A percentile compares a stretch with the other conserved stretches of the same genome.
Evolutionary conservation across 2,329 filamentous ascomycete genomes (phyloP).

Genomic region (Beauveria brongniartii): DNA sequence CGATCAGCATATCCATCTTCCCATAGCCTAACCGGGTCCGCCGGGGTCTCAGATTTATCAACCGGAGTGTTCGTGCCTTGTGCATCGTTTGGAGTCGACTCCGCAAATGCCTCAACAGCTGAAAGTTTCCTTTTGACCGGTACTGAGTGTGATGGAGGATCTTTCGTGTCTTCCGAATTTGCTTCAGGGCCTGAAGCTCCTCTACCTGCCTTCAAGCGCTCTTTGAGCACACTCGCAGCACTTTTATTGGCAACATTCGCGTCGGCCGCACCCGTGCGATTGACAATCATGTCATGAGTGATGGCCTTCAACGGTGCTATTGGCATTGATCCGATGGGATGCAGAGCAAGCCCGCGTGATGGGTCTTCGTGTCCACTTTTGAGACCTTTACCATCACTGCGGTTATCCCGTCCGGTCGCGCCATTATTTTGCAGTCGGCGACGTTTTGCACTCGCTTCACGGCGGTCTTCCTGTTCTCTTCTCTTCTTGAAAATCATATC

Average conservation of each 20-base stretch:
- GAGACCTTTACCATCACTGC: conserved; percentile 15
- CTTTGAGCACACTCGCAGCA: conserved; percentile 81
- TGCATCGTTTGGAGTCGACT: conserved; percentile 51
- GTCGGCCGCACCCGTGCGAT: conserved; percentile 56
- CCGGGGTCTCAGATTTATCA: conserved; percentile 48
- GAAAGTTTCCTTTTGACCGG: conserved; percentile 73
- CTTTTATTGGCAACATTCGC: conserved; percentile 86
- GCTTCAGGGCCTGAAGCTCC: conserved; percentile 14
- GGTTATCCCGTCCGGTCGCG: conserved; percentile 15
- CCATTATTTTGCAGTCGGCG: conserved; percentile 58
- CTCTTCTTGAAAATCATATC: conserved; percentile 86
- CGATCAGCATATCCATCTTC: conserved; percentile 91
- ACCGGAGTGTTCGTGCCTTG: conserved; percentile 35
- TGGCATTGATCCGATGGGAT: conserved; percentile 41
- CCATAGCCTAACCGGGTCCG: conserved; percentile 85
- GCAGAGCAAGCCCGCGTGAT: conserved; percentile 24
- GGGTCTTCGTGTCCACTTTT: conserved; percentile 27
- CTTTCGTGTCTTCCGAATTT: conserved; percentile 23
- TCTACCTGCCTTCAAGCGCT: conserved; percentile 53
- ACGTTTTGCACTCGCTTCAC: conserved; percentile 70
- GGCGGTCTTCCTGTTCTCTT: conserved; percentile 76
- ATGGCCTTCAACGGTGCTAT: conserved; percentile 48
- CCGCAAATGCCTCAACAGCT: conserved; percentile 52
- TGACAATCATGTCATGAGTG: conserved; percentile 84
- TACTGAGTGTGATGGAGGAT: conserved; percentile 33